Evolutionary conservation across 2,329 filamentous ascomycete species (phyloP), one percentile per base, ranked within the genome.

Genomic region (Penicillium brevicompactum): DNA sequence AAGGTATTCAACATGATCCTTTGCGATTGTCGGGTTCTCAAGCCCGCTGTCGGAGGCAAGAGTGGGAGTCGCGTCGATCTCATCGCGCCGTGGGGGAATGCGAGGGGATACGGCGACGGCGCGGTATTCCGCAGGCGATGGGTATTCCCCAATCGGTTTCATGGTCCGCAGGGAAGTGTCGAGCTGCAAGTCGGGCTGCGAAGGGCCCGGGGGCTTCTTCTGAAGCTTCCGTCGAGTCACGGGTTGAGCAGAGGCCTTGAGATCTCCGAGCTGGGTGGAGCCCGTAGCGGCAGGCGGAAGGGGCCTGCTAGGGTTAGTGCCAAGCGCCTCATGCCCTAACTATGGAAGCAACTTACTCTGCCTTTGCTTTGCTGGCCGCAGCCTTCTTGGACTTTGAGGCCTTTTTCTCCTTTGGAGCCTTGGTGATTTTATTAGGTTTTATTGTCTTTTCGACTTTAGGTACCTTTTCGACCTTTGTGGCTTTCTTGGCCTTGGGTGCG

Each of bases 91-190:
- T 60, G 59, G 16, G 32, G 32, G 49, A 10, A 50, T 22, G 1
- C 54, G 61, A 38, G 61, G 63, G 27, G 46, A 56, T 6, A 65
- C 52, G n/a, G 60, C 62, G 27, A 54, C 62, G 46, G 55, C 53
- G 42, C 61, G 59, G 40, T 65, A 65, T 47, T 65, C 63, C 44
- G 50, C 60, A 11, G 18, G 45, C 34, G 63, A 62, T 37, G 63
- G 63, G 41, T 64, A 65, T 45, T 64, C 51, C 31, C 63, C 63
- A 18, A 65, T 56, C 57, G 60, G 62, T 58, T 53, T 63, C 63
- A 65, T 65, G 53, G 54, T 60, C 30, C 10, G 46, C 16, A 8
- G 18, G 27, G 44, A 24, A 34, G 27, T 21, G 2, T 22, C 31
- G 32, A 47, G 47, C 52, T 51, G 31, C 49, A 49, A 53, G 2